Evolutionary conservation across 352 stramenopile species (phyloP), one percentile per base, ranked within the genome.

Genomic region (Pythium brachiatum): DNA sequence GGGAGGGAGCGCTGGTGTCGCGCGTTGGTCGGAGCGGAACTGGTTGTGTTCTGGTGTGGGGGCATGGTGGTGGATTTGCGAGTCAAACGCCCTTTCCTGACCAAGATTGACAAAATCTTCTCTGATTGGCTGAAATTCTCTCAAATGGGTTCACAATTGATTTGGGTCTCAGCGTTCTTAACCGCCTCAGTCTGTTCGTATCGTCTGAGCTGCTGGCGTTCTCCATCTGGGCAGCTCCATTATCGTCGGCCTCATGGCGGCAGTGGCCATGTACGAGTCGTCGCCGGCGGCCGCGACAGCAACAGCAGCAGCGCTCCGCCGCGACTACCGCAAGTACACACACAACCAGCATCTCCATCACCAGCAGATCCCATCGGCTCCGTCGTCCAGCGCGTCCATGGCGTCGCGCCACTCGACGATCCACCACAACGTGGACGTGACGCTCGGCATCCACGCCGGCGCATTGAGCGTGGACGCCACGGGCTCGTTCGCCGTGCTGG

Each of bases 381-480:
- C 44, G 44, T 41, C 23, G 6, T 25, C 38, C 20, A n/a, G 3
- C 26, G 32, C 39, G 18, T 13, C 32, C 7, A 38, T 60, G 23
- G 11, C 59, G n/a, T 73, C 70, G 43, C 73, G 79, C 39, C 26
- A n/a, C 2, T 67, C 63, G 23, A 64, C 62, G 9, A 52, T 69
- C 41, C 65, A 87, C 64, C 72, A 68, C 48, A 88, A 88, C 44
- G 62, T 87, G 54, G 75, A 73, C 53, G 80, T 82, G 44, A 80
- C 72, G 51, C 74, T 87, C 53, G 83, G 90, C 51, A 27, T 91
- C 66, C 86, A 83, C 54, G 83, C 86, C 8, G 78, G 74, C 39
- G 83, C 82, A 23, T 62, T 94, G 34, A 89, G 76, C 44, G 81
- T 94, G 21, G 83, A 92, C 64, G 86, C 83, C 43, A 89, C 80